Percentiles rank a stretch among this genome's conserved stretches.
Evolutionary conservation across 2,329 filamentous ascomycete genomes (phyloP).

Genomic region (Claviceps sp.): DNA sequence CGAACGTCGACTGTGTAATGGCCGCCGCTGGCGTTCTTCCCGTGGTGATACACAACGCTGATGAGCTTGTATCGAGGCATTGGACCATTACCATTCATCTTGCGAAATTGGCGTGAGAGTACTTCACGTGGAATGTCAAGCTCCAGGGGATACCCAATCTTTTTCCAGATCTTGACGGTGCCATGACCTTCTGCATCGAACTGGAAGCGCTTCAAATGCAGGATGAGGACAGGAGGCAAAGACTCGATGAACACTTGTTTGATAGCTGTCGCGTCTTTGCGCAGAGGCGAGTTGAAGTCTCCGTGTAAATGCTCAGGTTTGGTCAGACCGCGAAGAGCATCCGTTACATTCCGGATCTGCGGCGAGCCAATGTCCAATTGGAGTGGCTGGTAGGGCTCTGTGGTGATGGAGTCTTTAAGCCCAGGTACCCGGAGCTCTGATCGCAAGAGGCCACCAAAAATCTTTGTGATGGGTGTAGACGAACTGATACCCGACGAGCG

Average conservation of each 20-base stretch:
- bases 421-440: constrained; percentile 82
- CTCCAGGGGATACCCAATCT: constrained; percentile 86
- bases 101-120: constrained; percentile 59
- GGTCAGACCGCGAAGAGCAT: constrained; percentile 76
- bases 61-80: constrained; percentile 76
- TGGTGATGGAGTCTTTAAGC: constrained; percentile 77
- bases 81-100: constrained; percentile 49
- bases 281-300: constrained; percentile 68
- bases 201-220: constrained; percentile 95
- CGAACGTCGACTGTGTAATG: constrained; percentile 98
- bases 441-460: constrained; percentile 82
- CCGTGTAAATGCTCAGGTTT: constrained; percentile 74
- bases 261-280: constrained; percentile 63
- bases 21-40: constrained; percentile 87
- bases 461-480: constrained; percentile 79
- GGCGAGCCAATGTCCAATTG: constrained; percentile 87
- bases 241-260: constrained; percentile 94
- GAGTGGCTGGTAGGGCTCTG: constrained; percentile 86
- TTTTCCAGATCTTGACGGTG: constrained; percentile 97
- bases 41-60: constrained; percentile 91
- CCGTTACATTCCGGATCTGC: constrained; percentile 78
- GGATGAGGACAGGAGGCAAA: constrained; percentile 77
- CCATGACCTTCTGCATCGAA: constrained; percentile 71
- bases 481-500: constrained; percentile 66
- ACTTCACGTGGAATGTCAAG: constrained; percentile 87